Conservation (phyloP, 1,284 basidiomycete species). For the Malassezia furfur region DNA sequence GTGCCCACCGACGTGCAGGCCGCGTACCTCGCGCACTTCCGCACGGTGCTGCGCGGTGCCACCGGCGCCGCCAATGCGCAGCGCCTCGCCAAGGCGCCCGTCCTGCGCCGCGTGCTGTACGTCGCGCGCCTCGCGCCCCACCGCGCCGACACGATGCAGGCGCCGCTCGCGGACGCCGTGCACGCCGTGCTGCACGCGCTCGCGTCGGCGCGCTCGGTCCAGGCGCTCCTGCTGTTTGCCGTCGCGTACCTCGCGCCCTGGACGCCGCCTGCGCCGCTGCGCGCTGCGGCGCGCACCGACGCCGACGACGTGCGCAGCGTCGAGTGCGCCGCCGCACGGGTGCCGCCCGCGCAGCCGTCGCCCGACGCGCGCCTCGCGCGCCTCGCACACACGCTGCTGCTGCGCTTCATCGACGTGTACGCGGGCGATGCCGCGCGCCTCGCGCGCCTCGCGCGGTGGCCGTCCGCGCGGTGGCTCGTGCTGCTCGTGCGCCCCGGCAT, state of each 20-base stretch:
- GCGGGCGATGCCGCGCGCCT: not conserved
- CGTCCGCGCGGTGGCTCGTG: constrained; percentile 34
- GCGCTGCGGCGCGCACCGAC: not conserved
- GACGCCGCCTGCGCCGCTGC: not conserved
- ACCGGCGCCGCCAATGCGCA: constrained; percentile 46
- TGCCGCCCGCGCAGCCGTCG: not conserved
- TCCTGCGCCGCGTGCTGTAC: constrained; percentile 69
- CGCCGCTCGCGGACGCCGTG: constrained; percentile 16
- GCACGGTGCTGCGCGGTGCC: constrained; percentile 63
- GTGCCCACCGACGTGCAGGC: constrained; percentile 62
- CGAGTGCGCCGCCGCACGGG: not conserved
- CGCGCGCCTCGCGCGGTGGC: constrained; percentile 17
- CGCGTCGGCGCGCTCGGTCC: constrained; percentile 51
- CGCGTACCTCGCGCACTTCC: constrained; percentile 70
- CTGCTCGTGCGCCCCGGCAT: constrained; percentile 36
- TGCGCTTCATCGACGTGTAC: constrained; percentile 16
- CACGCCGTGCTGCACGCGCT: constrained; percentile 50
- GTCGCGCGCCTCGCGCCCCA: constrained; percentile 13
- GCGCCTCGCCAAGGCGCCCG: constrained; percentile 46
- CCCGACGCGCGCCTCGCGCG: not conserved
- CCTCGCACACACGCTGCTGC: constrained; percentile 12
- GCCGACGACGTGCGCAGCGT: not conserved
- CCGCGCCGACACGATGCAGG: not conserved
- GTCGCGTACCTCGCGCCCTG: not conserved
- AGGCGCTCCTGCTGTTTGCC: constrained; percentile 3